Percentiles rank a stretch among this genome's conserved stretches.
Evolutionary conservation across 2,329 filamentous ascomycete genomes (phyloP).

Genomic region (Corynespora cassiicola): DNA sequence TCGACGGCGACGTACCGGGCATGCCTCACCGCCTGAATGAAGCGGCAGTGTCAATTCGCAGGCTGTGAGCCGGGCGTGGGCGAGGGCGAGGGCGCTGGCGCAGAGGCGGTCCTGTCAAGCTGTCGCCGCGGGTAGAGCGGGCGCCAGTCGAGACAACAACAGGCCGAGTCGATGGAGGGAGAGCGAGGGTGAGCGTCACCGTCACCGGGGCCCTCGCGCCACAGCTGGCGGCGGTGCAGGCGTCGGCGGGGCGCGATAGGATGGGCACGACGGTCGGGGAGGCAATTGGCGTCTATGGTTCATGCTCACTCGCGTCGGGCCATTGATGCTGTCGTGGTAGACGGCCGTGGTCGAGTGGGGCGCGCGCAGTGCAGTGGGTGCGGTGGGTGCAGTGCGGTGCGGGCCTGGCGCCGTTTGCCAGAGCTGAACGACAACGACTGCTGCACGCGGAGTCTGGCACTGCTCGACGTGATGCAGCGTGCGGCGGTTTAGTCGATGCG

Average conservation of each 20-base stretch:
- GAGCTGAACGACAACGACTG: too few species aligned
- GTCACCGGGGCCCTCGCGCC: slow-evolving; percentile 5
- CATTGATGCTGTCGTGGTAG: slow-evolving; percentile 1
- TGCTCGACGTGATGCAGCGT: slow-evolving; percentile 5
- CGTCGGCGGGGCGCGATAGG: slow-evolving; percentile 1
- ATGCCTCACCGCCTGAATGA: slow-evolving; percentile 26
- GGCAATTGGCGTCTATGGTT: slow-evolving; percentile 15
- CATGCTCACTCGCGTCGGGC: slow-evolving; percentile 13
- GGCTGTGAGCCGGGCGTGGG: too few species aligned
- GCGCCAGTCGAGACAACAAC: too few species aligned
- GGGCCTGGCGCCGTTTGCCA: not conserved
- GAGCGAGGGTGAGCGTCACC: slow-evolving; percentile 15
- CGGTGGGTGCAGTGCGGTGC: slow-evolving; percentile 1
- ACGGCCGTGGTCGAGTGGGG: not conserved
- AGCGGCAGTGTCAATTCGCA: too few species aligned
- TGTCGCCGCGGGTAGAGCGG: too few species aligned
- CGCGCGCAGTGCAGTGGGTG: not conserved
- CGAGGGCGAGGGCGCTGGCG: too few species aligned
- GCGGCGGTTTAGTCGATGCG: slow-evolving; percentile 11
- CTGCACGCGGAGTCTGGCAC: not conserved
- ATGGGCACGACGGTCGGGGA: not conserved
- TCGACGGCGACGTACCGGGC: too few species aligned
- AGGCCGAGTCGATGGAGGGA: slow-evolving; percentile 4
- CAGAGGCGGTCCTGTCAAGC: too few species aligned
- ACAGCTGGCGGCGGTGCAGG: slow-evolving; percentile 6